Percentiles rank a stretch among this genome's conserved stretches.
Evolutionary conservation across 495 filamentous ascomycete genomes (phyloP).

Genomic region (Penicillium antarcticum): DNA sequence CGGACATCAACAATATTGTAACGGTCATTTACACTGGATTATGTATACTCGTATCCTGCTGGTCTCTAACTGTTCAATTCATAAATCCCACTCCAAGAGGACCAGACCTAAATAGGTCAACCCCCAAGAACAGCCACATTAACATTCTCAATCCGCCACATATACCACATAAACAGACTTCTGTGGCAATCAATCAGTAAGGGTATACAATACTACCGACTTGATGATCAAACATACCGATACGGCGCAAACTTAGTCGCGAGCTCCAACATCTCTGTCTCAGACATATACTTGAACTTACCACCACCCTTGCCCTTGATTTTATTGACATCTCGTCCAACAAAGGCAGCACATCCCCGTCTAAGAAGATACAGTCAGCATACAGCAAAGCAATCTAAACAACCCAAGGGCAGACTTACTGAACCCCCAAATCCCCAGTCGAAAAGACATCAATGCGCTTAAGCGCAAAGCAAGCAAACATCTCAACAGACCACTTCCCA

Average conservation of each 20-base stretch:
- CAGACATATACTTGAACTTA: constrained; percentile 97
- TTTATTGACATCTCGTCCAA: constrained; percentile 78
- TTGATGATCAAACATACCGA: constrained; percentile 49
- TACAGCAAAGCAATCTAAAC: not conserved
- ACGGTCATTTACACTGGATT: not conserved
- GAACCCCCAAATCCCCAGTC: constrained; percentile 88
- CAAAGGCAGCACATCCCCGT: constrained; percentile 84
- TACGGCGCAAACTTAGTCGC: constrained; percentile 81
- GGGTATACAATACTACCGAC: not conserved
- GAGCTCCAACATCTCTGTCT: constrained; percentile 84
- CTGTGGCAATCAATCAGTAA: constrained; percentile 31
- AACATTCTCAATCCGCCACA: constrained; percentile 82
- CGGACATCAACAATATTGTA: too few species aligned
- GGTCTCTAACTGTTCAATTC: too few species aligned
- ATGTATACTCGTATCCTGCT: not conserved
- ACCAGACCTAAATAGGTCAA: constrained; percentile 5
- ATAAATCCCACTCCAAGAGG: not conserved
- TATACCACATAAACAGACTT: constrained; percentile 83
- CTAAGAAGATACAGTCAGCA: constrained; percentile 21
- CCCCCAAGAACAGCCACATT: constrained; percentile 63
- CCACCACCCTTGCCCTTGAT: constrained; percentile 77
- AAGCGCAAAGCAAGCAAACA: constrained; percentile 91
- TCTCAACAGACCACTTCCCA: constrained; percentile 90
- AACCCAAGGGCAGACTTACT: constrained; percentile 47
- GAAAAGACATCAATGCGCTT: constrained; percentile 94